Evolutionary conservation across 768 basidiomycete species (phyloP), one percentile per base, ranked within the genome.

Genomic region (Psilocybe subaeruginosa): DNA sequence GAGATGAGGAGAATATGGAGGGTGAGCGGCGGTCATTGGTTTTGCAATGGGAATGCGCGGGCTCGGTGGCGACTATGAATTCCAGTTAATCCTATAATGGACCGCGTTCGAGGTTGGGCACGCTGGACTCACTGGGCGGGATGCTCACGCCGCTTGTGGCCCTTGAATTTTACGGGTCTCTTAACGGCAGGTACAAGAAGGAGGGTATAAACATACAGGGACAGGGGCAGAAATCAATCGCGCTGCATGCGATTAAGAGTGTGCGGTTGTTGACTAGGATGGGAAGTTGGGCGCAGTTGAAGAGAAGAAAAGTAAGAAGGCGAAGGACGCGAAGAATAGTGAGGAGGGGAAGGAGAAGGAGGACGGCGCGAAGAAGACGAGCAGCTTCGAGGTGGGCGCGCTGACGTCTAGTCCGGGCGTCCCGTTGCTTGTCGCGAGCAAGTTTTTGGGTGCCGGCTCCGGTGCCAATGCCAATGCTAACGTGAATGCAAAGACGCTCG

Each of bases 241-340:
- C 23, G 23, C 23, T 23, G 23, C 23, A 23, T 0, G 92, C 92
- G 3, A 93, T 93, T 77, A 80, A 88, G 46, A 89, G 87, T 12
- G 86, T 94, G 65, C 80, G 87, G 29, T 88, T 86, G 2, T 72
- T 93, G 45, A 91, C 91, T 3, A 77, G 86, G 33, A 86, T 93
- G 49, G 83, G 86, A 1, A 19, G 19, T 19, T 19, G 19, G 19
- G 19, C 19, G 19, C 19, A 19, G 19, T 19, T 19, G 19, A 19
- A 19, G 19, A 35, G 33, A 11, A 11, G 7, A 35, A 35, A 11
- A 11, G 33, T 35, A 11, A 11, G 33, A 35, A 35, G 33, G 11
- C 6, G 33, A 11, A 4, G 23, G 23, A 23, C 2, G 23, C 2
- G 23, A 23, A 23, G 6, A 35, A 3, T 7, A 2, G 33, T 11